Base-by-base conservation (phyloP, 352 stramenopile species). In the Elongisporangium senticosum region DNA sequence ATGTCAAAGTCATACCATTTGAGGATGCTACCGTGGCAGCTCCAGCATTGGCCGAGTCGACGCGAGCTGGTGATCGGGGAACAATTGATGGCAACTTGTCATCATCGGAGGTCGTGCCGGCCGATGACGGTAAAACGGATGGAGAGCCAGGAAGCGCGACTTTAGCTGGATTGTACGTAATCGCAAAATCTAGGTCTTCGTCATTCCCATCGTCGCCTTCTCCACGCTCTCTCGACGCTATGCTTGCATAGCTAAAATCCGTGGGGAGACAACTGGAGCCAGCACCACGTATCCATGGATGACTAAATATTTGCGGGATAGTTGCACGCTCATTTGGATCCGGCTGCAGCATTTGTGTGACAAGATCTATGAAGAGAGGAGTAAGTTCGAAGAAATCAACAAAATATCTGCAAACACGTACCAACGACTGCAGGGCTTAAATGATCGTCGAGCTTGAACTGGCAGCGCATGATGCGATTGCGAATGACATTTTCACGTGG, bases 241-340 rank as follows among this genome's bases (percentile, higher is more conserved):
- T 69, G 10, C 62, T 63, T 39, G 51, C 47, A 56, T 47, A 56
- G 3, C 62, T 52, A 52, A 74, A 71, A 1, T 55, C 53, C 51
- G 61, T 58, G 51, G 63, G 26, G 53, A 80, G 28, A 58, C 64
- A 77, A 1, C 76, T 70, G 28, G 65, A 70, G 11, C 68, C 56
- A 19, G 64, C 74, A 2, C 72, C 74, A 33, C 84, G 80, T 26
- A 96, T 72, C 87, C 87, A 96, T 3, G 79, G 77, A 55, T 96
- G 87, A 47, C 75, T 79, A 49, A 96, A 95, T 54, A 96, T 91
- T 54, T 94, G 82, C 4, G 83, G 84, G 39, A 96, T 93, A 8
- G 85, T 91, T 8, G 80, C 79, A 37, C 87, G 69, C 53, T 93
- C 83, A 26, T 83, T 86, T 24, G 85, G 87, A 56, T 96, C 82